phyloP scores from a whole-genome alignment of 2,329 filamentous ascomycete genomes.

The Calonectria hawksworthii region DNA sequence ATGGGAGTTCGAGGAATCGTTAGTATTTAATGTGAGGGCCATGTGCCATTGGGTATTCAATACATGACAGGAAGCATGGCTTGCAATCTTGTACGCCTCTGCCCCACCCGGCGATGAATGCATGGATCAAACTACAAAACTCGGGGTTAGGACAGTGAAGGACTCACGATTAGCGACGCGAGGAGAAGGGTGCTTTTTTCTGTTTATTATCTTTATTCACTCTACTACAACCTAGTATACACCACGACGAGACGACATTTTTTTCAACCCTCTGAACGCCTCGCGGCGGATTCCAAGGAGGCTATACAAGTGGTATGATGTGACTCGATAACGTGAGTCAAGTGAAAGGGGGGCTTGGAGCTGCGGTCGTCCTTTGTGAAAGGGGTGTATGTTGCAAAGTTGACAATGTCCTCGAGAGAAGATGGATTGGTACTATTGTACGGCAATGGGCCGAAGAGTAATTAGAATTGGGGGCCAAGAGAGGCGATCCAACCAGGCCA shows the following conservation, averaged over 20 bases:
- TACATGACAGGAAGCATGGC: conserved; percentile 36
- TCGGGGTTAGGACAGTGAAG: conserved; percentile 21
- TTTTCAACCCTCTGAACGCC: conserved; percentile 27
- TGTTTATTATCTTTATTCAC: conserved; percentile 34
- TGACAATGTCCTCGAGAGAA: conserved; percentile 37
- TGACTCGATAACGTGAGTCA: conserved; percentile 32
- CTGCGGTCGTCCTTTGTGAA: conserved; percentile 27
- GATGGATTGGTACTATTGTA: conserved; percentile 12
- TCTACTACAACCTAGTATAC: conserved; percentile 33
- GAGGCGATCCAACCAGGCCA: conserved; percentile 29
- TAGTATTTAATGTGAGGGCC: conserved; percentile 40
- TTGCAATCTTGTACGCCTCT: conserved; percentile 27
- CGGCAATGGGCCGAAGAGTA: conserved; percentile 9
- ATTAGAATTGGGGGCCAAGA: conserved; percentile 28
- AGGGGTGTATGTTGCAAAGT: conserved; percentile 42
- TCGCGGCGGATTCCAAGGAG: conserved; percentile 32
- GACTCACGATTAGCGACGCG: conserved; percentile 27
- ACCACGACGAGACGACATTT: conserved; percentile 35
- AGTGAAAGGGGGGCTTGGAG: conserved; percentile 25
- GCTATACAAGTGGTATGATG: conserved; percentile 34
- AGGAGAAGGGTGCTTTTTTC: conserved; percentile 21
- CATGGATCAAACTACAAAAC: conserved; percentile 35
- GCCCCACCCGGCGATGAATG: conserved; percentile 32
- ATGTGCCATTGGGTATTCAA: conserved; percentile 44
- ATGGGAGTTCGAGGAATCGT: conserved; percentile 42